A percentile compares a stretch with the other conserved stretches of the same genome.
Evolutionary conservation across 2,329 filamentous ascomycete genomes (phyloP).

Genomic region (Ramularia endophylla): DNA sequence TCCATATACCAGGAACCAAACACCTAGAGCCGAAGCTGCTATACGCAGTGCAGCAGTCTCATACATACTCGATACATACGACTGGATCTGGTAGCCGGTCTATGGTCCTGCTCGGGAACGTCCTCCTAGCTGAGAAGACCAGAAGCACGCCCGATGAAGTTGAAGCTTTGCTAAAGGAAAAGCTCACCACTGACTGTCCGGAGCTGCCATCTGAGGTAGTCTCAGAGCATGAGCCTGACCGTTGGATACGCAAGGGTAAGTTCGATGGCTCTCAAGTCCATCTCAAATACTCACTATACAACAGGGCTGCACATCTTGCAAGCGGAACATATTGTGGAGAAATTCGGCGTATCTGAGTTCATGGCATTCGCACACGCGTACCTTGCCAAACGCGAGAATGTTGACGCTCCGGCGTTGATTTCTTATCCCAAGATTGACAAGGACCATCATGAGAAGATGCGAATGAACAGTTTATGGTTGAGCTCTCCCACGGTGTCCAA

Average conservation of each 20-base stretch:
- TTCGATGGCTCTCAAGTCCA: not conserved
- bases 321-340: slow-evolving; percentile 3
- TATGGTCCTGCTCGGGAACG: slow-evolving; percentile 13
- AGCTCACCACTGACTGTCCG: slow-evolving; percentile 3
- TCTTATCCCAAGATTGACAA: slow-evolving; percentile 10
- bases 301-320: slow-evolving; percentile 13
- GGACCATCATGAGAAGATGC: slow-evolving; percentile 12
- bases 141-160: slow-evolving; percentile 11
- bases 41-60: too few species aligned
- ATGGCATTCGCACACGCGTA: slow-evolving; percentile 13
- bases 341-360: slow-evolving; percentile 15
- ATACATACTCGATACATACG: too few species aligned
- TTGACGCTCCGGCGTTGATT: slow-evolving; percentile 10
- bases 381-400: slow-evolving; percentile 7
- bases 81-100: too few species aligned
- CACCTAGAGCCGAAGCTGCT: too few species aligned
- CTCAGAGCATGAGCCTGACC: too few species aligned
- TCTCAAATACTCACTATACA: slow-evolving; percentile 1
- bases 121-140: slow-evolving; percentile 11
- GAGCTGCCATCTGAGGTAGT: slow-evolving; percentile 7
- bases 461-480: too few species aligned
- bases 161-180: slow-evolving; percentile 7
- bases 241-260: slow-evolving; percentile 12
- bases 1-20: too few species aligned
- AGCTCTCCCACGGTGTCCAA: too few species aligned